A percentile compares a stretch with the other conserved stretches of the same genome.
Evolutionary conservation across 2,329 filamentous ascomycete genomes (phyloP).

Genomic region (Clarireedia paspali): DNA sequence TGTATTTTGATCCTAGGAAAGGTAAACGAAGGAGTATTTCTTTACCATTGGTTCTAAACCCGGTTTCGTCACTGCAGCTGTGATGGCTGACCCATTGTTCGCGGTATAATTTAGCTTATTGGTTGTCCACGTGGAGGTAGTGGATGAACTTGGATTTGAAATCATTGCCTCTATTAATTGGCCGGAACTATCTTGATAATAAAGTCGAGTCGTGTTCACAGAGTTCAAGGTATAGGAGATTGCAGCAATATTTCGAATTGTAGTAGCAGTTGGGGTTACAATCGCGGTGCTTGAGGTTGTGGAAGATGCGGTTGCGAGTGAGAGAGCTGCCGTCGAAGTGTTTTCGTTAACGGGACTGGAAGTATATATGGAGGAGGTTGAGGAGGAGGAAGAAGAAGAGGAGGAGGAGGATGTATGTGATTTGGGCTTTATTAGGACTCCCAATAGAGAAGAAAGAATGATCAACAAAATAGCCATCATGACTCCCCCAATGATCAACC

Average conservation of each 20-base stretch:
- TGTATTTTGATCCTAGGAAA: background rate
- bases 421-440: background rate
- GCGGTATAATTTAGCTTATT: constrained; percentile 4
- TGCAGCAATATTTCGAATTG: constrained; percentile 7
- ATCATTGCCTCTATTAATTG: constrained; percentile 9
- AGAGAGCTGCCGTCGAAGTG: background rate
- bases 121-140: constrained; percentile 7
- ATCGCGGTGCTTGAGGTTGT: background rate
- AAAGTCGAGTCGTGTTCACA: constrained; percentile 8
- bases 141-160: background rate
- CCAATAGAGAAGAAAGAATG: background rate
- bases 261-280: background rate
- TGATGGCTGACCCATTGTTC: constrained; percentile 4
- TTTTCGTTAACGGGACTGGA: background rate
- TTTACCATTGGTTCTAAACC: constrained; percentile 6
- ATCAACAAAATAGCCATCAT: background rate
- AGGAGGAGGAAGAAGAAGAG: no score
- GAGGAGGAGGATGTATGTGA: background rate
- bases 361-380: no score
- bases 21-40: background rate
- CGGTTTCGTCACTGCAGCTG: constrained; percentile 9
- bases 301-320: background rate
- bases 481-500: background rate
- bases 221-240: constrained; percentile 5
- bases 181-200: constrained; percentile 10